Evolutionary conservation across 345 rosid genomes (phyloP).

Genomic region (Camelina laxa): DNA sequence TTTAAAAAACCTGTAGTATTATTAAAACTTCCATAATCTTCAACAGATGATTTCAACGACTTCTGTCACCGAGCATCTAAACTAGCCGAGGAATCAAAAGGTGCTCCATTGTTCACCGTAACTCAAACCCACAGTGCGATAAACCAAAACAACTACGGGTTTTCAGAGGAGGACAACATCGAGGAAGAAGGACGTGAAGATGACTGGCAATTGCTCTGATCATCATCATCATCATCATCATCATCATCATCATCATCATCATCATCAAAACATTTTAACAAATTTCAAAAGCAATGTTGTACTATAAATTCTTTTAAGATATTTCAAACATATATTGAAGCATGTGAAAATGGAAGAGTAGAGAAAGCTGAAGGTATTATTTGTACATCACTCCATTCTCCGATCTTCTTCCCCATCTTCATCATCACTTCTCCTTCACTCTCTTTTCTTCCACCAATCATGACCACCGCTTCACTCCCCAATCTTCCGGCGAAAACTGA

Average conservation of each 20-base stretch:
- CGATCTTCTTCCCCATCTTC: slow-evolving; percentile 14
- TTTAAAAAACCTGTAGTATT: background rate
- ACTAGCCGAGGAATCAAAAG: slow-evolving; percentile 76
- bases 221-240: background rate
- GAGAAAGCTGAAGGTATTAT: slow-evolving; percentile 34
- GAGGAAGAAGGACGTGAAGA: slow-evolving; percentile 49
- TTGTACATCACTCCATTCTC: slow-evolving; percentile 16
- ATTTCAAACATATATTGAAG: slow-evolving; percentile 37
- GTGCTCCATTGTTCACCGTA: slow-evolving; percentile 84
- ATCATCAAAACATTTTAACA: background rate
- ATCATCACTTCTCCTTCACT: slow-evolving; percentile 9
- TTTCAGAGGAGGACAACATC: slow-evolving; percentile 22
- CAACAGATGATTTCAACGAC: slow-evolving; percentile 76
- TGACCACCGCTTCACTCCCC: slow-evolving; percentile 36
- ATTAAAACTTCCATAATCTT: background rate
- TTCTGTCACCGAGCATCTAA: slow-evolving; percentile 76
- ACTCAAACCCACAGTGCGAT: slow-evolving; percentile 39
- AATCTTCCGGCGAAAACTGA: slow-evolving; percentile 43
- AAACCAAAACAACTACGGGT: slow-evolving; percentile 31
- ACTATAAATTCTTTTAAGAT: background rate
- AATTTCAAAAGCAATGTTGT: slow-evolving; percentile 5
- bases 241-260: background rate
- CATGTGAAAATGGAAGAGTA: slow-evolving; percentile 38
- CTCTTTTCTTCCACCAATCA: slow-evolving; percentile 28
- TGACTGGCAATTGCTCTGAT: slow-evolving; percentile 71